Conservation (phyloP, 139 green algal genomes). For the Chara braunii region DNA sequence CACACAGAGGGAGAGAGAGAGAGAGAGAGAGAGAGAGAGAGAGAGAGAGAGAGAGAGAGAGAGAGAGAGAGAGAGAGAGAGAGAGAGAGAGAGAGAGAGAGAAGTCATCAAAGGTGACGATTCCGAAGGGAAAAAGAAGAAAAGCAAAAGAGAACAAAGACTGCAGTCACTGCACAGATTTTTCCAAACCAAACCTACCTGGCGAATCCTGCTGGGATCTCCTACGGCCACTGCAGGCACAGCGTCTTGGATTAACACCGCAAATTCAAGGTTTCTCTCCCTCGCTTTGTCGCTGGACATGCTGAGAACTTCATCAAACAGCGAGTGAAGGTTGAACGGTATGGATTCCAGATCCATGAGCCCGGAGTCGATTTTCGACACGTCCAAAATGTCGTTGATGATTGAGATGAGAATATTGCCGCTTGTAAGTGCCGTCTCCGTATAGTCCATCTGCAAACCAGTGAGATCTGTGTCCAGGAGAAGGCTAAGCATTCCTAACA, state of each 20-base stretch:
- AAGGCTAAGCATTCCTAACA: slow-evolving; percentile 9
- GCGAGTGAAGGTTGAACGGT: slow-evolving; percentile 1
- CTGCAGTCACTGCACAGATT: too few relatives aligned
- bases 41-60: too few relatives aligned
- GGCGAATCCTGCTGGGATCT: background rate
- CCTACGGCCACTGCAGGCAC: slow-evolving; percentile 1
- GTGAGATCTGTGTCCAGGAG: slow-evolving; percentile 28
- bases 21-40: too few relatives aligned
- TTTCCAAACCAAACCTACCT: slow-evolving; percentile 1
- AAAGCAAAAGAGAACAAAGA: too few relatives aligned
- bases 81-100: too few relatives aligned
- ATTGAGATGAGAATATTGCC: slow-evolving; percentile 22
- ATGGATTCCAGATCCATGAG: slow-evolving; percentile 10
- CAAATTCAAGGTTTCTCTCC: slow-evolving; percentile 1
- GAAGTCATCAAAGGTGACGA: too few relatives aligned
- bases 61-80: too few relatives aligned
- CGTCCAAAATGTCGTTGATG: slow-evolving; percentile 35
- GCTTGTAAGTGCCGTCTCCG: slow-evolving; percentile 26
- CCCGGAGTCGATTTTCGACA: slow-evolving; percentile 30
- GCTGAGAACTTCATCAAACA: slow-evolving; percentile 3
- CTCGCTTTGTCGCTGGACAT: background rate
- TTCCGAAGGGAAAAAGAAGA: too few relatives aligned
- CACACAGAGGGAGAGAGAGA: too few relatives aligned
- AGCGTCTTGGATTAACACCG: slow-evolving; percentile 1
- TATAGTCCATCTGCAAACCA: slow-evolving; percentile 22